phyloP scores from a whole-genome alignment of 768 basidiomycete genomes.

The Melanogaster broomeanus region DNA sequence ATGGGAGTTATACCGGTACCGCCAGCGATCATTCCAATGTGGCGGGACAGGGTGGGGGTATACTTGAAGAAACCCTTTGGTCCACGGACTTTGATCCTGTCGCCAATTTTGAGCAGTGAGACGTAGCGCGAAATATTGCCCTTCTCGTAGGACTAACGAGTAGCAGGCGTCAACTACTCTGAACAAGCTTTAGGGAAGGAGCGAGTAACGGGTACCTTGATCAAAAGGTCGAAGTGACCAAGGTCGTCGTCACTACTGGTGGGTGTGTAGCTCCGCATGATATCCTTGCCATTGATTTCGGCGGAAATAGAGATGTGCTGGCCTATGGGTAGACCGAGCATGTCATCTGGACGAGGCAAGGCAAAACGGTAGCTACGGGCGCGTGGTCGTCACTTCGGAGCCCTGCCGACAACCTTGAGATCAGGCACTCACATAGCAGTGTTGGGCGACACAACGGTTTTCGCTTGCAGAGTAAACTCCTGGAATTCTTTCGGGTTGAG shows the following conservation, averaged over 20 bases:
- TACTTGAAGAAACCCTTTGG: conserved; percentile 97
- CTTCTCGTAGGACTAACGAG: conserved; percentile 84
- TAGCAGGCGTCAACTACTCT: background rate
- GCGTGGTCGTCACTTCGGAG: background rate
- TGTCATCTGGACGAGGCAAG: conserved; percentile 69
- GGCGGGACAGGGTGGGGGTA: conserved; percentile 63
- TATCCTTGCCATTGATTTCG: conserved; percentile 87
- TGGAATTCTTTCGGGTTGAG: conserved; percentile 79
- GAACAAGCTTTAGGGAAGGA: background rate
- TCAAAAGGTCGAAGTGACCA: conserved; percentile 93
- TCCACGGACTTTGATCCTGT: conserved; percentile 89
- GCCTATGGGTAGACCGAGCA: conserved; percentile 92
- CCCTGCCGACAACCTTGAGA: background rate
- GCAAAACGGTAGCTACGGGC: conserved; percentile 83
- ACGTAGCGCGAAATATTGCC: conserved; percentile 95
- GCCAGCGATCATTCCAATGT: conserved; percentile 96
- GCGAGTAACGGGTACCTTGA: conserved; percentile 70
- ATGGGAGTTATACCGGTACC: conserved; percentile 99
- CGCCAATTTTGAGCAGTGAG: conserved; percentile 79
- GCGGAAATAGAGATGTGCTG: conserved; percentile 95
- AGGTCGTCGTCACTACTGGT: conserved; percentile 91
- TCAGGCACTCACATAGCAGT: conserved; percentile 77
- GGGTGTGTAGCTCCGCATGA: conserved; percentile 94
- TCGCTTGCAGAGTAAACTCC: conserved; percentile 78
- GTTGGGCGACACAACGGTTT: conserved; percentile 87